These are phyloP conservation scores for Phytophthora hybrid DNA, from an alignment of 352 stramenopile species.

Conservation along the genomic window DNA sequence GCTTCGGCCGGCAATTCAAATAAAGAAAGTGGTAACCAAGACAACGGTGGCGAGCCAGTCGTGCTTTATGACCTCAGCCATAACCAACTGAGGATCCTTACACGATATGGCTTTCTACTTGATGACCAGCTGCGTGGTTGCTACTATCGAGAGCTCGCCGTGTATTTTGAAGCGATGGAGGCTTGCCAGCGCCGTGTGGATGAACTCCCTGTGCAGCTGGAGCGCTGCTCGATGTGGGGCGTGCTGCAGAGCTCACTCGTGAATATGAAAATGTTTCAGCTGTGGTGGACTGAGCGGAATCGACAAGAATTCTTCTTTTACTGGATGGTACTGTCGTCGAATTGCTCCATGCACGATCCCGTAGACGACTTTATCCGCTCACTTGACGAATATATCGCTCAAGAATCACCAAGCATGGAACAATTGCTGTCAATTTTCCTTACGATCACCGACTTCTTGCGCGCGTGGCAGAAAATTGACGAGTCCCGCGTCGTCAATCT, in stretches of 20 bases:
- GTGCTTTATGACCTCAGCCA: slow-evolving; percentile 82
- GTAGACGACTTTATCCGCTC: slow-evolving; percentile 85
- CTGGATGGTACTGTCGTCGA: slow-evolving; percentile 74
- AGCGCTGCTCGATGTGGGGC: slow-evolving; percentile 74
- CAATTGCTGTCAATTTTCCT: slow-evolving; percentile 76
- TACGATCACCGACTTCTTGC: slow-evolving; percentile 83
- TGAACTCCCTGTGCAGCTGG: slow-evolving; percentile 82
- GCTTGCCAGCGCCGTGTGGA: slow-evolving; percentile 80
- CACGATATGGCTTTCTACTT: slow-evolving; percentile 73
- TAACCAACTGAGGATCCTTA: slow-evolving; percentile 76
- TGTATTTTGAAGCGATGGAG: slow-evolving; percentile 77
- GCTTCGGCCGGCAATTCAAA: slow-evolving; percentile 6
- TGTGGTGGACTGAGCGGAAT: slow-evolving; percentile 86
- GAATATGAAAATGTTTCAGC: slow-evolving; percentile 90
- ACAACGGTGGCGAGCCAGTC: slow-evolving; percentile 36
- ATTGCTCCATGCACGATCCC: slow-evolving; percentile 74
- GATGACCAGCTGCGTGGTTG: slow-evolving; percentile 71
- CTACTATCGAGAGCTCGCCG: slow-evolving; percentile 81
- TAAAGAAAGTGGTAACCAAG: slow-evolving; percentile 26
- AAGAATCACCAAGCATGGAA: slow-evolving; percentile 67
- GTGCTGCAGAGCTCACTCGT: slow-evolving; percentile 73
- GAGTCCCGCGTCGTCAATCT: slow-evolving; percentile 36
- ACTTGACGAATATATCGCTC: slow-evolving; percentile 77
- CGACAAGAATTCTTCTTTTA: slow-evolving; percentile 84
- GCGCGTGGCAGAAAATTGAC: slow-evolving; percentile 70